Evolutionary conservation across 192 early-diverging fungal genomes (phyloP).

Genomic region (Linnemannia elongata): DNA sequence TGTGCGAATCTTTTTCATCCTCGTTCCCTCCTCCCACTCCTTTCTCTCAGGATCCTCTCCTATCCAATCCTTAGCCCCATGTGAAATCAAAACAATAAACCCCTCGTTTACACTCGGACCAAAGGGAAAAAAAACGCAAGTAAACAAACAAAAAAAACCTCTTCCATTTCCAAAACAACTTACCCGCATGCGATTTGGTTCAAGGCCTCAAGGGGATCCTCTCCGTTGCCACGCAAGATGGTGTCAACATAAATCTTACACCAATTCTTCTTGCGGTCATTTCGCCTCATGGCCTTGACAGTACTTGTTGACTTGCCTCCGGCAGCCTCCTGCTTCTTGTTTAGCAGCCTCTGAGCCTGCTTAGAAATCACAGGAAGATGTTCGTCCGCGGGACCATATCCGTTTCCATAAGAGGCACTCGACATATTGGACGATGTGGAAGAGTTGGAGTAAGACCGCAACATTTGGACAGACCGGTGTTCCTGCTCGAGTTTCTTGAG

Average conservation of each 20-base stretch:
- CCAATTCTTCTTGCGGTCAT: conserved; percentile 53
- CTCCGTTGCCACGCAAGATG: conserved; percentile 44
- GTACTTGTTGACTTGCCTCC: conserved; percentile 9
- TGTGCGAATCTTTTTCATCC: neutral
- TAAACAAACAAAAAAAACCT: neutral
- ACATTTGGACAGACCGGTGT: conserved; percentile 44
- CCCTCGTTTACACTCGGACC: neutral
- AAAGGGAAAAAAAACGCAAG: conserved; percentile 4
- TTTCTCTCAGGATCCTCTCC: conserved; percentile 11
- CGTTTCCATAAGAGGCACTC: conserved; percentile 5
- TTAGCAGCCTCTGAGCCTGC: conserved; percentile 38
- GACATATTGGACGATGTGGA: conserved; percentile 36
- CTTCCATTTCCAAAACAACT: neutral
- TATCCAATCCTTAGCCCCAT: conserved; percentile 34
- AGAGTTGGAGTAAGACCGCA: conserved; percentile 41
- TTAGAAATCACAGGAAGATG: conserved; percentile 26
- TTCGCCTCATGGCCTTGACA: conserved; percentile 41
- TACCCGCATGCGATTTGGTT: conserved; percentile 30
- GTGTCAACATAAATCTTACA: conserved; percentile 55
- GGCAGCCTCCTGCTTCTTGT: conserved; percentile 45
- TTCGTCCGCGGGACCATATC: conserved; percentile 18
- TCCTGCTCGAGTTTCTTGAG: conserved; percentile 46
- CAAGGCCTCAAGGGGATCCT: conserved; percentile 31
- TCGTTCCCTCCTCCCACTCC: neutral
- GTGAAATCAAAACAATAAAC: conserved; percentile 27